A percentile compares a stretch with the other conserved stretches of the same genome.
Conservation (phyloP, 2,329 filamentous ascomycete species). For the Calycina marina region DNA sequence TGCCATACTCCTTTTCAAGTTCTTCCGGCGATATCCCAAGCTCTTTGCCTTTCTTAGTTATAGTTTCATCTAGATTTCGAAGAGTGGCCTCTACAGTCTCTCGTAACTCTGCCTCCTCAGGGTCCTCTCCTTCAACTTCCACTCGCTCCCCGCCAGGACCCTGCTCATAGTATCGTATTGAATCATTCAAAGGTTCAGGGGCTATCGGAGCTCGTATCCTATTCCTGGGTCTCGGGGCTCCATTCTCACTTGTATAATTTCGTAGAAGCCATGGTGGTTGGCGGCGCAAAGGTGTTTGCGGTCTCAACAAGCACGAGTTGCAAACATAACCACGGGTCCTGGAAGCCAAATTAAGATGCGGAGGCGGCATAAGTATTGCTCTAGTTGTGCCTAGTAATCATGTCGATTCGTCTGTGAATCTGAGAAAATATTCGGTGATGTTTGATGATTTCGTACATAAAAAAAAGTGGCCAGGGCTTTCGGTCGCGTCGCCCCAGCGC, state of each 20-base stretch:
- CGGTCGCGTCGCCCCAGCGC: conserved; percentile 8
- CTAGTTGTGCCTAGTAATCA: conserved; percentile 4
- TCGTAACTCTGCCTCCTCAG: conserved; percentile 7
- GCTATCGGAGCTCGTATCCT: too few species aligned
- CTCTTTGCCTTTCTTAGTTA: neutral
- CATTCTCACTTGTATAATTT: conserved; percentile 9
- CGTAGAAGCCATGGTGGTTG: conserved; percentile 14
- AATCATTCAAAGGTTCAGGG: too few species aligned
- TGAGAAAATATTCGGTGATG: conserved; percentile 2
- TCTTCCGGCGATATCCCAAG: neutral
- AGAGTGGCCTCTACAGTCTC: conserved; percentile 3
- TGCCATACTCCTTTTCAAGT: neutral
- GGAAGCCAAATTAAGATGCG: conserved; percentile 14
- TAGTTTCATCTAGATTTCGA: conserved; percentile 4
- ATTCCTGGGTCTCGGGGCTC: conserved; percentile 2
- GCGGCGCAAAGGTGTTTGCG: conserved; percentile 9
- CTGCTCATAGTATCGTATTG: conserved; percentile 18
- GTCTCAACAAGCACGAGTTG: conserved; percentile 20
- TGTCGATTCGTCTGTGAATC: conserved; percentile 3
- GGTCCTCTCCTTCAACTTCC: conserved; percentile 12
- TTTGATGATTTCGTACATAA: conserved; percentile 9
- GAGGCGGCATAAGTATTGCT: conserved; percentile 20
- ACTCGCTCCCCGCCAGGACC: conserved; percentile 16
- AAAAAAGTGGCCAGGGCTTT: conserved; percentile 5
- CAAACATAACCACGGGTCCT: conserved; percentile 20